Evolutionary conservation across 2,329 filamentous ascomycete species (phyloP).

Genomic region (Reticulascus tulasneorum): DNA sequence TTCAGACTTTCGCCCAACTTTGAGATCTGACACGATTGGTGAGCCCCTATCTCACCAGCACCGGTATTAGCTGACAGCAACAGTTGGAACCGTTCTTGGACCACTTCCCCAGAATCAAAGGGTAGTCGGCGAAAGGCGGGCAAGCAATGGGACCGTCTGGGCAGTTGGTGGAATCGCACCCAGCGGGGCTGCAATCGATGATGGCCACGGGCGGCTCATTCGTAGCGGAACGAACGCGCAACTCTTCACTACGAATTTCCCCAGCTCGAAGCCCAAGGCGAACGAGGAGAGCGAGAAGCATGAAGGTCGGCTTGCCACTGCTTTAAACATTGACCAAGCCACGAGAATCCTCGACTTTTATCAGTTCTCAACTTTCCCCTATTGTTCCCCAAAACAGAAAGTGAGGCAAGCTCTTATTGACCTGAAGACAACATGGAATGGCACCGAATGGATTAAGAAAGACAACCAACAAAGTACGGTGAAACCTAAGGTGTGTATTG

Average conservation of each 20-base stretch:
- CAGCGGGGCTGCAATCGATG: constrained; percentile 50
- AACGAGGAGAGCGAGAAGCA: constrained; percentile 66
- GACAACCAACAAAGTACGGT: background rate
- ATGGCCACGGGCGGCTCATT: constrained; percentile 61
- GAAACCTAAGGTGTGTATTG: background rate
- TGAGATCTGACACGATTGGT: no score
- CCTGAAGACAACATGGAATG: constrained; percentile 37
- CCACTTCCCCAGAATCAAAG: constrained; percentile 18
- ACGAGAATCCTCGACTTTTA: constrained; percentile 61
- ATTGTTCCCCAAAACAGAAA: constrained; percentile 16
- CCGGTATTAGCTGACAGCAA: constrained; percentile 1
- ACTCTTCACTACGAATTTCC: constrained; percentile 51
- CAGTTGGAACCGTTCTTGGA: constrained; percentile 21
- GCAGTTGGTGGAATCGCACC: constrained; percentile 67
- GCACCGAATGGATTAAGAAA: constrained; percentile 32
- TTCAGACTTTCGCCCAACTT: constrained; percentile 15
- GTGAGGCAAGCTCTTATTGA: constrained; percentile 6
- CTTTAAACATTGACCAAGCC: constrained; percentile 72
- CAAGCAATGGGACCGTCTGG: constrained; percentile 71
- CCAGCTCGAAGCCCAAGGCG: constrained; percentile 31
- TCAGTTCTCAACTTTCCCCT: constrained; percentile 20
- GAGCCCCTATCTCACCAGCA: no score
- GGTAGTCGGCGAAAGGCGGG: constrained; percentile 37
- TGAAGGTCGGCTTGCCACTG: constrained; percentile 70
- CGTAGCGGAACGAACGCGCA: constrained; percentile 71